Conservation (phyloP, 306 rosid genomes). For the Glycyrrhiza uralensis region DNA sequence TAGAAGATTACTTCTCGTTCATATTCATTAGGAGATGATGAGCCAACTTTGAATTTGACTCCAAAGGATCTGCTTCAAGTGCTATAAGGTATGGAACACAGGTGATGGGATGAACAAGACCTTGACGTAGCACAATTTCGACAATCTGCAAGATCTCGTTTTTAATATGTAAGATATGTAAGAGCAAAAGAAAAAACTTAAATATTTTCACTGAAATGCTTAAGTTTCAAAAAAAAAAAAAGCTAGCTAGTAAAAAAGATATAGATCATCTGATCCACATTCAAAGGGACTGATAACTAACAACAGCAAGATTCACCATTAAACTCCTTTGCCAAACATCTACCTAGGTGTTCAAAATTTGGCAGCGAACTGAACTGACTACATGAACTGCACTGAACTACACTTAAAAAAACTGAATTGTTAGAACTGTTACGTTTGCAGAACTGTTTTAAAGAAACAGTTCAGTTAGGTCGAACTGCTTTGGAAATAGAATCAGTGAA, state of each 20-base stretch:
- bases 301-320: neutral
- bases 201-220: neutral
- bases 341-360: too few relatives aligned
- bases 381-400: too few relatives aligned
- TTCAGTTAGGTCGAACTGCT: too few relatives aligned
- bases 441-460: too few relatives aligned
- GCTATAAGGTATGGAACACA: conserved; percentile 97
- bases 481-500: too few relatives aligned
- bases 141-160: conserved; percentile 66
- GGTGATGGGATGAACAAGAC: conserved; percentile 98
- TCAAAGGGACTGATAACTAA: neutral
- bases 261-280: conserved; percentile 12
- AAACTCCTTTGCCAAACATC: conserved; percentile 3
- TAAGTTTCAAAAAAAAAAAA: neutral
- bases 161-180: neutral
- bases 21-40: conserved; percentile 93
- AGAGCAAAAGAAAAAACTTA: neutral
- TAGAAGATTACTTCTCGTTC: conserved; percentile 80
- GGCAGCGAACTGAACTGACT: too few relatives aligned
- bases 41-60: conserved; percentile 79
- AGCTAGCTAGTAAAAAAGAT: neutral
- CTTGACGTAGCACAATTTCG: conserved; percentile 95
- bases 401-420: too few relatives aligned
- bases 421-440: too few relatives aligned
- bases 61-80: conserved; percentile 94